These are phyloP conservation scores for Leptographium wingfieldii DNA, from an alignment of 2,329 filamentous ascomycete species.

Conservation along the genomic window DNA sequence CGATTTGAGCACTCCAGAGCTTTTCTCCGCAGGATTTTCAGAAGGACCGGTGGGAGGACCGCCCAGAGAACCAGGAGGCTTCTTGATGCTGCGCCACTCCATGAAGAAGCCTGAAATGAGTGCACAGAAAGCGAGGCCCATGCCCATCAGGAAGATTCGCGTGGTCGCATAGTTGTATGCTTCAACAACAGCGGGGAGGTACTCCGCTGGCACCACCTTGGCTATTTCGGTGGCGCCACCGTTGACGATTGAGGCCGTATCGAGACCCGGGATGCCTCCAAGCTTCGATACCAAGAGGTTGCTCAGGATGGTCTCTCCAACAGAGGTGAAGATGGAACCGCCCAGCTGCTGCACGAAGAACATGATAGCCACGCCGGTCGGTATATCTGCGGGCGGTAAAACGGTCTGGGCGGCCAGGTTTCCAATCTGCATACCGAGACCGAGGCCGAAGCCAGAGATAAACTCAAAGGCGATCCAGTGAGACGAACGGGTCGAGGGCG, in stretches of 20 bases:
- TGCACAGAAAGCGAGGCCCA: conserved; percentile 41
- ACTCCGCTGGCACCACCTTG: conserved; percentile 33
- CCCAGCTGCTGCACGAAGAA: conserved; percentile 49
- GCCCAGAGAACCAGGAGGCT: conserved; percentile 14
- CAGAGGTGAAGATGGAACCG: conserved; percentile 43
- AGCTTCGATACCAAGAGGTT: conserved; percentile 29
- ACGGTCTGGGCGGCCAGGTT: conserved; percentile 44
- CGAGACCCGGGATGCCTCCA: conserved; percentile 27
- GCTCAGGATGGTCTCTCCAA: conserved; percentile 41
- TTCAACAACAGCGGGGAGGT: conserved; percentile 37
- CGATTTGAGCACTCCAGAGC: not conserved
- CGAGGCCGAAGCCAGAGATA: conserved; percentile 44
- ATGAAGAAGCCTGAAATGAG: conserved; percentile 46
- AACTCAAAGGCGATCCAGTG: conserved; percentile 51
- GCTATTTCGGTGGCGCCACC: conserved; percentile 49
- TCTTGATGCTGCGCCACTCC: conserved; percentile 59
- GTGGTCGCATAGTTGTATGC: conserved; percentile 56
- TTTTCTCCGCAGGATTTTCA: not conserved
- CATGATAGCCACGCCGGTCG: conserved; percentile 40
- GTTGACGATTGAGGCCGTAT: conserved; percentile 28
- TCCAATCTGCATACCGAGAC: conserved; percentile 45
- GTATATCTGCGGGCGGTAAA: conserved; percentile 36
- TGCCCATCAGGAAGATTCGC: conserved; percentile 48
- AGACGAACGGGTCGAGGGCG: conserved; percentile 28
- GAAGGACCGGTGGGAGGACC: not conserved